These are phyloP conservation scores for Prunus dulcis DNA, from an alignment of 306 rosid species.

Conservation along the genomic window DNA sequence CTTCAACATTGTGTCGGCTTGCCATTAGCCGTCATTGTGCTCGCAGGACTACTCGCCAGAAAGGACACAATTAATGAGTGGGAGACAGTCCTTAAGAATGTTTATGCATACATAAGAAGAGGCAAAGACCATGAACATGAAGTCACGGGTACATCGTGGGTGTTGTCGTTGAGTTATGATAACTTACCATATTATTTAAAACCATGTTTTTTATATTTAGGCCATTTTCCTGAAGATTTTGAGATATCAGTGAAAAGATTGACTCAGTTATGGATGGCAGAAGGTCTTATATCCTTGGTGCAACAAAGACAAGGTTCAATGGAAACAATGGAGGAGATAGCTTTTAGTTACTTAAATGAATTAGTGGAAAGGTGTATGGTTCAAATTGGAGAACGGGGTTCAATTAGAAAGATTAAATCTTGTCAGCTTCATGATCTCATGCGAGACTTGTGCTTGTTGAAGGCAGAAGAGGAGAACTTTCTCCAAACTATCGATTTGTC, in stretches of 20 bases:
- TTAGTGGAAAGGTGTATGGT: too few species aligned
- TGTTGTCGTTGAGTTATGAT: constrained; percentile 5
- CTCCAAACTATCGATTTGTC: too few species aligned
- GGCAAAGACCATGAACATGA: background rate
- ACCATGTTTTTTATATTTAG: constrained; percentile 1
- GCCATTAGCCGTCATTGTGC: background rate
- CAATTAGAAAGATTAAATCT: too few species aligned
- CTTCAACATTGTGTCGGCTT: background rate
- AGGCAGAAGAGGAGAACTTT: too few species aligned
- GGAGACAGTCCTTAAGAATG: background rate
- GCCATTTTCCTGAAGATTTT: background rate
- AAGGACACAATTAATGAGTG: background rate
- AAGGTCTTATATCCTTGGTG: too few species aligned
- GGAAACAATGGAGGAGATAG: background rate
- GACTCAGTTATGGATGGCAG: too few species aligned
- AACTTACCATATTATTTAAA: constrained; percentile 1
- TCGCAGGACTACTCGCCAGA: background rate
- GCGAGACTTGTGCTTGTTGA: too few species aligned
- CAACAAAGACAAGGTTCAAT: too few species aligned
- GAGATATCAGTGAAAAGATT: background rate
- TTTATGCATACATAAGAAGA: background rate
- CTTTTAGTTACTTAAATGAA: too few species aligned
- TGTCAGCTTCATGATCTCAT: too few species aligned
- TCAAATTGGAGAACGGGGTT: too few species aligned
- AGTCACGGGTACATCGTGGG: background rate